Percentiles rank a stretch among this genome's conserved stretches.
phyloP scores from a whole-genome alignment of 805 yeast species.

The Kluyveromyces lactis region DNA sequence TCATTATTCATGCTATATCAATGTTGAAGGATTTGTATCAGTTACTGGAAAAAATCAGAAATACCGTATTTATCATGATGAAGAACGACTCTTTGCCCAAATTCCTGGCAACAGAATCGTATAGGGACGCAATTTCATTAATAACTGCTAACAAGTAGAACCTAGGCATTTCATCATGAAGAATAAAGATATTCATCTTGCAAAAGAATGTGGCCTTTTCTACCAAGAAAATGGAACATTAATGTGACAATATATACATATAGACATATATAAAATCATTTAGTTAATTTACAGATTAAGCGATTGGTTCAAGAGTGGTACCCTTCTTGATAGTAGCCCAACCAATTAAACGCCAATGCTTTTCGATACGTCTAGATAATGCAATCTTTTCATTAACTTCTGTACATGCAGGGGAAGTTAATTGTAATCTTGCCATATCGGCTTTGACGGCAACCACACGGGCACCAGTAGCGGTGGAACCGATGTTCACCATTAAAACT shows the following conservation, averaged over 20 bases:
- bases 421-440: slow-evolving; percentile 96
- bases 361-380: slow-evolving; percentile 95
- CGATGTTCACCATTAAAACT: slow-evolving; percentile 97
- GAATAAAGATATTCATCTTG: not conserved
- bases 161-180: no score
- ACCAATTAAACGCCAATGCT: slow-evolving; percentile 99
- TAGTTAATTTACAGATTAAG: slow-evolving; percentile 15
- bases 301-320: slow-evolving; percentile 72
- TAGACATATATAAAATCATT: not conserved
- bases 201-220: not conserved
- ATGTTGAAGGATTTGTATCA: slow-evolving; percentile 34
- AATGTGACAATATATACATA: not conserved
- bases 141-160: slow-evolving; percentile 6
- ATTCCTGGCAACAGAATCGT: slow-evolving; percentile 40
- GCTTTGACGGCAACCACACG: slow-evolving; percentile 97
- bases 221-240: slow-evolving; percentile 2
- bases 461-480: slow-evolving; percentile 99
- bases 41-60: slow-evolving; percentile 41
- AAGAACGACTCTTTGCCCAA: slow-evolving; percentile 69
- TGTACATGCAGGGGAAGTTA: slow-evolving; percentile 98
- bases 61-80: slow-evolving; percentile 49
- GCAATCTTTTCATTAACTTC: slow-evolving; percentile 98
- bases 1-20: not conserved
- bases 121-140: slow-evolving; percentile 24
- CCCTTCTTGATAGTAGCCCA: slow-evolving; percentile 99